Conservation (phyloP, 164 flowering plant genomes). For the Magnolia kwangsiensis region DNA sequence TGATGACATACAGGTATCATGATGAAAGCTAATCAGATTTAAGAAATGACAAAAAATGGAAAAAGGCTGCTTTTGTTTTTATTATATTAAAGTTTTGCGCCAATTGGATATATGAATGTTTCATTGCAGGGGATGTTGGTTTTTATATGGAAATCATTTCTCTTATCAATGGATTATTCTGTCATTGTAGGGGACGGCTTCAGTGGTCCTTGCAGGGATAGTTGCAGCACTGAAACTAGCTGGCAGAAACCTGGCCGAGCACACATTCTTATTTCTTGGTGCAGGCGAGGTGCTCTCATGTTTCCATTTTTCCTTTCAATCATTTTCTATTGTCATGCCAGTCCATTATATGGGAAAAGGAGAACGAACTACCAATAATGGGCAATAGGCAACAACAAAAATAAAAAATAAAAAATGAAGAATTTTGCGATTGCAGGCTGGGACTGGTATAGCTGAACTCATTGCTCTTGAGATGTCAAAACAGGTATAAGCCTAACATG, state of each 20-base stretch:
- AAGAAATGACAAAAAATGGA: too few species aligned
- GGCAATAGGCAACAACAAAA: background rate
- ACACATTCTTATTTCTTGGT: constrained; percentile 84
- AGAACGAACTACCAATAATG: background rate
- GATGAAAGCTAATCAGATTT: too few species aligned
- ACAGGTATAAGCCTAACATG: constrained; percentile 37
- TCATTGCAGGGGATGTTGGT: background rate
- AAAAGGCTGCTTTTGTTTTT: background rate
- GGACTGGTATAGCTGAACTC: constrained; percentile 93
- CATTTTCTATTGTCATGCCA: background rate
- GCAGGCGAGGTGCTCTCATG: constrained; percentile 72
- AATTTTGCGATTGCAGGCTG: constrained; percentile 55
- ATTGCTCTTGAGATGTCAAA: constrained; percentile 84
- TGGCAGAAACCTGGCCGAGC: constrained; percentile 71
- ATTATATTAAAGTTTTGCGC: background rate
- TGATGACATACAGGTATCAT: constrained; percentile 90
- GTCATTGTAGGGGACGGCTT: constrained; percentile 73
- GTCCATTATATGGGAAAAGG: background rate
- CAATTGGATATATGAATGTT: background rate
- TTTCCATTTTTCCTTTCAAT: background rate
- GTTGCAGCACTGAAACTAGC: constrained; percentile 60
- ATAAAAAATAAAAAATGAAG: background rate
- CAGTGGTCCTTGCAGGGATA: constrained; percentile 91
- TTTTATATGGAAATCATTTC: background rate
- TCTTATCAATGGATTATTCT: constrained; percentile 3